Evolutionary conservation across 2,329 filamentous ascomycete genomes (phyloP).

Genomic region (Cryphonectria parasitica): DNA sequence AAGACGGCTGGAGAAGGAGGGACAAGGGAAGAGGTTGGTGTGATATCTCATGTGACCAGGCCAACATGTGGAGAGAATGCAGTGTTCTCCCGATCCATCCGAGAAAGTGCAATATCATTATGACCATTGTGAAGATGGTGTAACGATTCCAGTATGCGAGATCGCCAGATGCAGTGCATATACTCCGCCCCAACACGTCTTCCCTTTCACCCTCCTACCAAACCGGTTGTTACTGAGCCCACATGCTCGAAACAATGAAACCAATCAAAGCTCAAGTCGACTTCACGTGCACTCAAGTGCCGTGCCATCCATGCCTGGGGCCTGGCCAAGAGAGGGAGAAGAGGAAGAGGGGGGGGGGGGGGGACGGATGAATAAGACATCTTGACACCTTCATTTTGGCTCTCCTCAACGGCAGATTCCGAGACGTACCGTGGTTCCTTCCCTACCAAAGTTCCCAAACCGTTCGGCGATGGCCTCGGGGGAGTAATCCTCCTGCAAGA

Average conservation of each 20-base stretch:
- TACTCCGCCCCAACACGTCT: not conserved
- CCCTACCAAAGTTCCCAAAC: constrained; percentile 61
- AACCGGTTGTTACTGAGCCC: not conserved
- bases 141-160: not conserved
- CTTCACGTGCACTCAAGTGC: not conserved
- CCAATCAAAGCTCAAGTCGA: not conserved
- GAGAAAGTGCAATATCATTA: not conserved
- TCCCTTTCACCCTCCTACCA: not conserved
- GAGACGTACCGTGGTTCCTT: constrained; percentile 48
- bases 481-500: constrained; percentile 61
- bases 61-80: not conserved
- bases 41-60: not conserved
- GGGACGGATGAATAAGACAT: constrained; percentile 7
- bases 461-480: constrained; percentile 66
- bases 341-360: too few relatives aligned
- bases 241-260: not conserved
- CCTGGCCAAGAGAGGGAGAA: too few relatives aligned
- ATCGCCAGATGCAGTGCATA: not conserved
- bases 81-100: not conserved
- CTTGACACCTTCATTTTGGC: too few relatives aligned
- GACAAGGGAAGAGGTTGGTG: not conserved
- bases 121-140: not conserved
- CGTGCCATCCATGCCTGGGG: not conserved
- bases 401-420: not conserved
- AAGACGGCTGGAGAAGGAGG: not conserved